Evolutionary conservation across 2,329 filamentous ascomycete genomes (phyloP), one percentile per base, ranked within the genome.

Genomic region (Trichoderma sp.): DNA sequence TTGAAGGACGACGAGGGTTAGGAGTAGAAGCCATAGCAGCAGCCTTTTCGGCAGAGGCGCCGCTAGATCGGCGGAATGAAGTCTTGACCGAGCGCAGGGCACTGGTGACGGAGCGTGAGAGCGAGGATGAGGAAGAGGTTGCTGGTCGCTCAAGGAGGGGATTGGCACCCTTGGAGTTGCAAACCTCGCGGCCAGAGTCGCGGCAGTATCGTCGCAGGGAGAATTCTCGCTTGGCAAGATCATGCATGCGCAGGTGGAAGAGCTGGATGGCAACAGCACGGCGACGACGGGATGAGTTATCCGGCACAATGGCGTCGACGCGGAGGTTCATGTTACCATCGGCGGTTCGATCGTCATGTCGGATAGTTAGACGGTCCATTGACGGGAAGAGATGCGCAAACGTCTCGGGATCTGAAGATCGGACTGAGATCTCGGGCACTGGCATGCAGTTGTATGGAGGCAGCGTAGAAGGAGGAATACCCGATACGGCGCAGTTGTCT

Each of bases 271-370:
- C 94, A 18, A 77, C 68, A n/a, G 74, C 41, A 16, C 73, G 50
- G 21, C 71, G 69, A 11, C 69, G 63, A 4, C 50, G 90, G 79
- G 91, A 91, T 77, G 91, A 90, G 78, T 90, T 90, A 56, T 89
- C 89, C 24, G 79, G 75, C 63, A 94, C 90, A 77, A 93, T 87
- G 6, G 94, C 96, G 82, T 98, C 95, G 75, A 98, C 89, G 38
- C 95, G 92, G 75, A 99, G 88, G 82, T 98, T 98, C 95, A 98
- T 97, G 87, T 98, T 98, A 45, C 96, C 96, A 82, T 99, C 96
- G 4, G 92, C 85, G 0, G 95, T 97, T 66, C 94, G 91, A 84
- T 98, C 95, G 82, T 98, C 97, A 82, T 98, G 96, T 33, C 93
- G 91, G 81, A 99, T 95, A 45, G 91, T 91, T 71, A 98, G 86